Evolutionary conservation across 176 grass and related monocot species (phyloP).

Genomic region (Microstegium vimineum): DNA sequence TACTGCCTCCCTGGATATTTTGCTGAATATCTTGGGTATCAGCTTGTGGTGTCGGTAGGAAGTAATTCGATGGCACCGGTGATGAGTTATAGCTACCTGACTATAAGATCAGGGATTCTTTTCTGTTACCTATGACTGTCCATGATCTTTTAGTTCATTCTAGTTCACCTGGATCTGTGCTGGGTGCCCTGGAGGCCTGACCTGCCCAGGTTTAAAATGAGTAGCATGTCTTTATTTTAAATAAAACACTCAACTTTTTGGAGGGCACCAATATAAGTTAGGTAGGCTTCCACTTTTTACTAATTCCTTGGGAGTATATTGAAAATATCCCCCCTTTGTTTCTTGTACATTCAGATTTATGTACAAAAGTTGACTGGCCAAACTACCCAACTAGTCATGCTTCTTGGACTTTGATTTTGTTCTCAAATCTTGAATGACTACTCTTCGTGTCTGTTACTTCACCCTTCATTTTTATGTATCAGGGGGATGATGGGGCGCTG

Average conservation of each 20-base stretch:
- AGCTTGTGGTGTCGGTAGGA: neutral
- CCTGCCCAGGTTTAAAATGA: neutral
- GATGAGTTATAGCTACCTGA: neutral
- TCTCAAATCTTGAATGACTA: neutral
- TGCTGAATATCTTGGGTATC: neutral
- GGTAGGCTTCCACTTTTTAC: neutral
- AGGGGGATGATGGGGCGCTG: conserved; percentile 67
- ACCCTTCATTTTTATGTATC: conserved; percentile 4
- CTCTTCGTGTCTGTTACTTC: neutral
- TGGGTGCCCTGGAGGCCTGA: neutral
- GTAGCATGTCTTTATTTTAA: neutral
- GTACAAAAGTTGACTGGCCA: neutral
- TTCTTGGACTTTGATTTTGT: neutral
- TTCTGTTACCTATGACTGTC: neutral
- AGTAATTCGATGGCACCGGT: neutral
- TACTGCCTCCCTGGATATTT: neutral
- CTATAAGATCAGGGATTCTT: neutral
- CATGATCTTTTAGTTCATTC: neutral
- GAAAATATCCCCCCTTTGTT: conserved; percentile 22
- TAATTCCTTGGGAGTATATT: conserved; percentile 36
- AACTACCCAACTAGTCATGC: neutral
- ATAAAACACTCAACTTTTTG: no score
- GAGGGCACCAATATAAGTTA: neutral
- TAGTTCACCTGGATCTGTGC: neutral
- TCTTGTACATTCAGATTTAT: neutral